Conservation (phyloP, 345 rosid genomes). For the Salix brachista region DNA sequence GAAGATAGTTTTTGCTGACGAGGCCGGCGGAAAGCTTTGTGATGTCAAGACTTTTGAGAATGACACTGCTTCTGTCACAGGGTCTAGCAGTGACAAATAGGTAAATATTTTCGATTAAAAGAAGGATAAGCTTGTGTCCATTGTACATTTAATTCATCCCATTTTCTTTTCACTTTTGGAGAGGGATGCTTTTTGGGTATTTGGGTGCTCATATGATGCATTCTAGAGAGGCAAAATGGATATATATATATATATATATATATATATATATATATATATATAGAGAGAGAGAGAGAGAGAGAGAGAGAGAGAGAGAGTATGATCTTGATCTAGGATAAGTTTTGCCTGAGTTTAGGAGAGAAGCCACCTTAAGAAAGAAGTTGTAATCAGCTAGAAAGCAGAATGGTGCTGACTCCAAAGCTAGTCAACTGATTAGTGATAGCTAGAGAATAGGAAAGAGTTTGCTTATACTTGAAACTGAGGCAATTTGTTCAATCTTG, state of each 20-base stretch:
- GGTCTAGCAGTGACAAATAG: neutral
- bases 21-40: slow-evolving; percentile 76
- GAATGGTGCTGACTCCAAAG: neutral
- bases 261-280: too few species aligned
- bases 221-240: neutral
- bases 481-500: neutral
- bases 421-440: neutral
- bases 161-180: neutral
- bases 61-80: slow-evolving; percentile 32
- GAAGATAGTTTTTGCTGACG: slow-evolving; percentile 82
- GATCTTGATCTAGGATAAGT: neutral
- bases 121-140: neutral
- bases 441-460: neutral
- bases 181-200: neutral
- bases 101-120: neutral
- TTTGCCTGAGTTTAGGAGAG: neutral
- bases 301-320: neutral
- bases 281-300: neutral
- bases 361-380: neutral
- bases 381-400: neutral
- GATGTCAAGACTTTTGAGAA: slow-evolving; percentile 62
- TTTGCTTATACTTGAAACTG: neutral
- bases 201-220: neutral
- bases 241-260: neutral
- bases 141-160: neutral